phyloP scores from a whole-genome alignment of 768 basidiomycete species.

The Pleurotus giganteus region DNA sequence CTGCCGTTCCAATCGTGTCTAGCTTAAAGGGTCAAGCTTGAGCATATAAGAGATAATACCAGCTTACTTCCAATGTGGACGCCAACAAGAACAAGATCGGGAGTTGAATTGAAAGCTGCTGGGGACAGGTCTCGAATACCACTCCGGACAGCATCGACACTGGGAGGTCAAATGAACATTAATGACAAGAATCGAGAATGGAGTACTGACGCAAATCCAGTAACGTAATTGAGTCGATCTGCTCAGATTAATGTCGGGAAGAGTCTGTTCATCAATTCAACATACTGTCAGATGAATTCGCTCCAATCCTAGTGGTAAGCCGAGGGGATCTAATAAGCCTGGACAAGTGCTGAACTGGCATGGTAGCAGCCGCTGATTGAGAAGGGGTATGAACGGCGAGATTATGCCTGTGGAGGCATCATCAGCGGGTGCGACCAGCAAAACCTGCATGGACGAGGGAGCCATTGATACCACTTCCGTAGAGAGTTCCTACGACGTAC shows the following conservation, averaged over 20 bases:
- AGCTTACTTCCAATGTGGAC: constrained; percentile 29
- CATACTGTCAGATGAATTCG: constrained; percentile 3
- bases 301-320: constrained; percentile 1
- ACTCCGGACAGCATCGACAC: constrained; percentile 13
- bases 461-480: background rate
- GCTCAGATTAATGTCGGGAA: background rate
- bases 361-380: constrained; percentile 4
- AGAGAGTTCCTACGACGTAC: constrained; percentile 16
- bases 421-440: constrained; percentile 2
- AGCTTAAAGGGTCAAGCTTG: background rate
- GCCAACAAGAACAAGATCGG: constrained; percentile 34
- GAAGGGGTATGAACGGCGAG: background rate
- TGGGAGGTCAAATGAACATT: background rate
- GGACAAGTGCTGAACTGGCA: constrained; percentile 9
- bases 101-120: constrained; percentile 23
- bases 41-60: background rate
- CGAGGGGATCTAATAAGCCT: constrained; percentile 1
- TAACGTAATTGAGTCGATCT: constrained; percentile 17
- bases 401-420: constrained; percentile 1
- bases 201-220: constrained; percentile 11
- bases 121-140: constrained; percentile 34
- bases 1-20: constrained; percentile 19
- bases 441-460: background rate
- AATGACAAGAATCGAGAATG: background rate
- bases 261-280: background rate